These are phyloP conservation scores for Penicillium sclerotigenum DNA, from an alignment of 2,329 filamentous ascomycete species.

Conservation along the genomic window DNA sequence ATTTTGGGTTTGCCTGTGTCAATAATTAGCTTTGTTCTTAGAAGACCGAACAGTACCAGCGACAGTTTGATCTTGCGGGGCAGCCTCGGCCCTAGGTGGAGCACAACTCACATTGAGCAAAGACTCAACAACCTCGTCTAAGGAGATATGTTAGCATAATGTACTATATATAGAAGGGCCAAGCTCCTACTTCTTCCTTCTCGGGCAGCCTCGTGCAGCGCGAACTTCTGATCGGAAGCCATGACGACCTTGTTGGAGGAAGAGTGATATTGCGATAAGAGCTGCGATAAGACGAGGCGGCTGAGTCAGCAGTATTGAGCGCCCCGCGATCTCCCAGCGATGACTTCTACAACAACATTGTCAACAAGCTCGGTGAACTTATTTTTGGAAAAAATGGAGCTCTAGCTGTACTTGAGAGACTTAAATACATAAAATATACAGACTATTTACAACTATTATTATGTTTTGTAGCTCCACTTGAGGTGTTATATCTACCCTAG, in stretches of 20 bases:
- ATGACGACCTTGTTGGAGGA: slow-evolving; percentile 29
- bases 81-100: slow-evolving; percentile 15
- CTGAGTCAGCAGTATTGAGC: slow-evolving; percentile 13
- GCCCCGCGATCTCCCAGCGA: too few species aligned
- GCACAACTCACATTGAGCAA: slow-evolving; percentile 59
- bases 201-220: slow-evolving; percentile 81
- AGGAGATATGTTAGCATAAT: slow-evolving; percentile 22
- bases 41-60: not conserved
- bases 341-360: too few species aligned
- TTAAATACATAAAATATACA: not conserved
- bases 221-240: slow-evolving; percentile 57
- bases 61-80: slow-evolving; percentile 24
- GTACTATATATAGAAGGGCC: not conserved
- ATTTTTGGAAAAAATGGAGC: not conserved
- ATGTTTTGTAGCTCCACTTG: not conserved
- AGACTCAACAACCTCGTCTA: slow-evolving; percentile 70
- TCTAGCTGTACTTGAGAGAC: not conserved
- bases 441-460: not conserved
- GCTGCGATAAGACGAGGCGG: slow-evolving; percentile 20
- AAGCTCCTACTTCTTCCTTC: slow-evolving; percentile 72
- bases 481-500: not conserved
- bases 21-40: slow-evolving; percentile 2
- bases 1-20: slow-evolving; percentile 72
- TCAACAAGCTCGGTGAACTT: not conserved
- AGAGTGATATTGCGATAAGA: slow-evolving; percentile 21